Evolutionary conservation across 2,329 filamentous ascomycete genomes (phyloP), one percentile per base, ranked within the genome.

Genomic region (Aureobasidium sp.): DNA sequence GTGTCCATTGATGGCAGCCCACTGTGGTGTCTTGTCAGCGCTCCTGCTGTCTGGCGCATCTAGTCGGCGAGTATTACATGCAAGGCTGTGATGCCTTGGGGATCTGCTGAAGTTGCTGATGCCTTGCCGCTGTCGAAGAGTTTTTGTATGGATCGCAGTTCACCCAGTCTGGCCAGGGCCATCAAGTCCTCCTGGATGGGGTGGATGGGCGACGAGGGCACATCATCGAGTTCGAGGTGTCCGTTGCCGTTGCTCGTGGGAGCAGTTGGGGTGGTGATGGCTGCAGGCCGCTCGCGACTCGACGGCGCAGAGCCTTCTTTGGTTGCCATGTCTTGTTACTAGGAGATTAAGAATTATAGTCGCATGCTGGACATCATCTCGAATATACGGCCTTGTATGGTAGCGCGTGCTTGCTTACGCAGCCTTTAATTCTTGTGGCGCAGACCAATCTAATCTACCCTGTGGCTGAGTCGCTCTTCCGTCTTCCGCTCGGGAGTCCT

Each of bases 1-100:
- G 74, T 97, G 94, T 72, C 97, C 97, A 78, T 99, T 99, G 74
- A 99, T 97, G 40, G 95, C 91, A 50, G 94, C 94, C 94, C 94
- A 99, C 91, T 99, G 72, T 59, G 37, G 67, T 62, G 22, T 54
- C 17, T 37, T 50, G 45, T 62, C 49, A 61, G 57, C 52, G 31
- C 22, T 35, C 29, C 24, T 42, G 27, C 19, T 40, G n/a, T n/a
- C 27, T 29, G 37, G 40, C 61, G 52, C 45, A 44, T 31, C 14
- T 39, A 40, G 27, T 33, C 22, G 9, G 39, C 5, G 53, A 50
- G 39, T 61, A 57, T 53, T 82, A 97, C 93, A 81, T 97, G 94
- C 75, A 99, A 77, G 65, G 94, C 91, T 44, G 93, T 97, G 72
- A 99, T 97, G 71, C 91, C 91, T 75, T 99, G 91, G 60, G 89